Conservation (phyloP, 768 basidiomycete genomes). For the Phlegmacium glaucopus region DNA sequence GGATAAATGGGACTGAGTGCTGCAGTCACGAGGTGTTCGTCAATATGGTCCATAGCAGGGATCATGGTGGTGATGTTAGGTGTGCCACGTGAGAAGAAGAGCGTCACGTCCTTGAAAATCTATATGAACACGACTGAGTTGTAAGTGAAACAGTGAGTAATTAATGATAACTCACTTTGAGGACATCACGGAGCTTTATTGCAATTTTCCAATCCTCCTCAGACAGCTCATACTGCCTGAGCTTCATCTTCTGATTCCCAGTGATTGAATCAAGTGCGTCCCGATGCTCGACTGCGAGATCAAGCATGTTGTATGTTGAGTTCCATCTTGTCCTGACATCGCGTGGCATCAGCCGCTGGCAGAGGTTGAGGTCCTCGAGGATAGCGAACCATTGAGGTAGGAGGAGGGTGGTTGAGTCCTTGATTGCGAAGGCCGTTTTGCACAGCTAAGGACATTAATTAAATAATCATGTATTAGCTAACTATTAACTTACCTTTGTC, state of each 20-base stretch:
- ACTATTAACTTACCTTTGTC: constrained; percentile 24
- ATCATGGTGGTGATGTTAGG: too few relatives aligned
- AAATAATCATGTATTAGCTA: constrained; percentile 4
- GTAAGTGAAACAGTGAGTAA: too few relatives aligned
- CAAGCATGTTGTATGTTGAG: constrained; percentile 29
- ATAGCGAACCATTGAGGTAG: constrained; percentile 15
- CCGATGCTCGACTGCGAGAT: constrained; percentile 24
- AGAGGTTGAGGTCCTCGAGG: constrained; percentile 11
- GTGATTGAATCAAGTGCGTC: constrained; percentile 23
- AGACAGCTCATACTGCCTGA: constrained; percentile 20
- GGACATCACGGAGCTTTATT: constrained; percentile 23
- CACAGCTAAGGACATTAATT: constrained; percentile 14
- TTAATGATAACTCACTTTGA: constrained; percentile 22
- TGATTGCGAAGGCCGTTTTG: constrained; percentile 18
- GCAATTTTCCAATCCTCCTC: constrained; percentile 29
- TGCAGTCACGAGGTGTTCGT: too few relatives aligned
- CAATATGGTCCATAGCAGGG: too few relatives aligned
- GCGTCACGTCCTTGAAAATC: too few relatives aligned
- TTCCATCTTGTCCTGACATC: constrained; percentile 38
- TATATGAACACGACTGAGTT: too few relatives aligned
- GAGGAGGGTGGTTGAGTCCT: constrained; percentile 20
- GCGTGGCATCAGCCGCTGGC: constrained; percentile 26
- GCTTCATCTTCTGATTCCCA: constrained; percentile 11
- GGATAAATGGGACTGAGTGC: too few relatives aligned
- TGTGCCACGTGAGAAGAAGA: too few relatives aligned